Percentiles rank a stretch among this genome's conserved stretches.
These are phyloP conservation scores for Boletus nobilissimus DNA, from an alignment of 1,284 basidiomycete genomes.

Conservation along the genomic window DNA sequence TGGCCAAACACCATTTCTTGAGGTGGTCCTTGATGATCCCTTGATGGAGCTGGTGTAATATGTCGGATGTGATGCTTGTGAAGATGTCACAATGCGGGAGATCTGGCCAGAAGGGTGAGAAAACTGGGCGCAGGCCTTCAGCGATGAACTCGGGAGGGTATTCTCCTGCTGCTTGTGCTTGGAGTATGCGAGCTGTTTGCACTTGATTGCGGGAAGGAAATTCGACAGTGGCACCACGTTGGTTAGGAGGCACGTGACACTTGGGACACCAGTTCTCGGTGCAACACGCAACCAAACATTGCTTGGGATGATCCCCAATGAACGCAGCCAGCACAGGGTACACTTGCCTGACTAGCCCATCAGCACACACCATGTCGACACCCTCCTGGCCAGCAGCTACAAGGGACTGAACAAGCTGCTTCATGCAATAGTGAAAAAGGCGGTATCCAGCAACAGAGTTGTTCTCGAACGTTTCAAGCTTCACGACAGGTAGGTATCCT, in stretches of 20 bases:
- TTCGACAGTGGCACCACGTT: not conserved
- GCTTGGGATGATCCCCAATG: not conserved
- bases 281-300: not conserved
- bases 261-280: not conserved
- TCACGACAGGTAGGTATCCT: not conserved
- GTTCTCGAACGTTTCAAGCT: not conserved
- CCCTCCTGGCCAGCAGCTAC: not conserved
- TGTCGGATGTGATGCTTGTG: not conserved
- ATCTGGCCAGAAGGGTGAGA: not conserved
- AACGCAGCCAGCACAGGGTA: not conserved
- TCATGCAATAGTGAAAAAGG: not conserved
- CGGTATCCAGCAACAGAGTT: not conserved
- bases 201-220: not conserved
- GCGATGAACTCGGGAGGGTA: not conserved
- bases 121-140: not conserved
- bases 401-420: not conserved
- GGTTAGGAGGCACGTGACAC: not conserved
- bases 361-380: not conserved
- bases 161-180: not conserved
- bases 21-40: not conserved
- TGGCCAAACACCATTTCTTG: not conserved
- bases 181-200: not conserved
- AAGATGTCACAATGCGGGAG: not conserved
- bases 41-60: not conserved
- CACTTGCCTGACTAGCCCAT: not conserved